These are phyloP conservation scores for Alternaria postmessia DNA, from an alignment of 2,329 filamentous ascomycete genomes.

Conservation along the genomic window DNA sequence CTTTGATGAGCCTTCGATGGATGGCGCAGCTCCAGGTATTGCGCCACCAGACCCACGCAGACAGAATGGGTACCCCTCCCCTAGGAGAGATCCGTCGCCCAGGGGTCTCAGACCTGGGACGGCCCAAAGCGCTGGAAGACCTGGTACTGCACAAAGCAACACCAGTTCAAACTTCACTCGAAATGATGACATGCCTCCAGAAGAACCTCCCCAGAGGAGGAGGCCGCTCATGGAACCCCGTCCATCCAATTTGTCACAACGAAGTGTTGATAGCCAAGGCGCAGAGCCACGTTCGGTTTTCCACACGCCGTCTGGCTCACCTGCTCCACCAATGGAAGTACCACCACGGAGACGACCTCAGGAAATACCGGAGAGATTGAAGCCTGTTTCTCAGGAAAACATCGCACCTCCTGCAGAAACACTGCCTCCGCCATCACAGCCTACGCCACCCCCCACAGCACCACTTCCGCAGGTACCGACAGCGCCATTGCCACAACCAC, in stretches of 20 bases:
- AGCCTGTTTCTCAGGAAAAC: conserved; percentile 22
- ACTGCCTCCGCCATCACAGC: conserved; percentile 23
- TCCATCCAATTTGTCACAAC: conserved; percentile 37
- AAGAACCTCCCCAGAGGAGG: conserved; percentile 65
- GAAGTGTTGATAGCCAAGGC: conserved; percentile 35
- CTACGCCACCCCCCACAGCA: conserved; percentile 34
- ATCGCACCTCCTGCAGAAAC: conserved; percentile 13
- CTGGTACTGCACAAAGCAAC: conserved; percentile 49
- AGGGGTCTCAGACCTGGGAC: conserved; percentile 45
- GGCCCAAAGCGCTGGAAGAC: conserved; percentile 43
- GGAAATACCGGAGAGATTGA: conserved; percentile 42
- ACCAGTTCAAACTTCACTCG: conserved; percentile 41
- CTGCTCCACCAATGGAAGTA: conserved; percentile 35
- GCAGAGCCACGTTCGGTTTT: conserved; percentile 32
- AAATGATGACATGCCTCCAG: conserved; percentile 38
- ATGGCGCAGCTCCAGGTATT: conserved; percentile 29
- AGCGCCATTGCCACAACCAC: conserved; percentile 10
- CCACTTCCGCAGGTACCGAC: conserved; percentile 39
- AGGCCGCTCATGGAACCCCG: conserved; percentile 71
- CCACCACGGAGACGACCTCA: conserved; percentile 37
- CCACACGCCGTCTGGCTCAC: conserved; percentile 33
- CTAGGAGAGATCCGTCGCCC: conserved; percentile 43
- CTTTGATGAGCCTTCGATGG: conserved; percentile 36
- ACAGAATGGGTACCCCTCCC: conserved; percentile 39
- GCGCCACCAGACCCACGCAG: conserved; percentile 38